Evolutionary conservation across 2,329 filamentous ascomycete genomes (phyloP), one percentile per base, ranked within the genome.

Genomic region (Bipolaris sorokiniana): DNA sequence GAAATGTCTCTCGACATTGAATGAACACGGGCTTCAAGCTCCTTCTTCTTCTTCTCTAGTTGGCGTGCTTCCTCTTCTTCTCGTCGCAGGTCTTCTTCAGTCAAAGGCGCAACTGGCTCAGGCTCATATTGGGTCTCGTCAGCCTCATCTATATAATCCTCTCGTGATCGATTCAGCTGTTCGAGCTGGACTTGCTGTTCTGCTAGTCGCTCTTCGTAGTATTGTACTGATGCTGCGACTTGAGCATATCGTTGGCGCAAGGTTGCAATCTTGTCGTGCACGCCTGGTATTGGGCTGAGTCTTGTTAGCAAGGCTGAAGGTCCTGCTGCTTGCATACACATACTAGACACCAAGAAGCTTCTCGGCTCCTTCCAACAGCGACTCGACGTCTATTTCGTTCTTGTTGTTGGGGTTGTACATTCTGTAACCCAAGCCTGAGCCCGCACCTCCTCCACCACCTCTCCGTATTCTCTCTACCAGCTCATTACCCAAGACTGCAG

Each of bases 261-360:
- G 38, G 83, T 82, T 0, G 86, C 81, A 64, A 98, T 96, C 60
- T 88, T 85, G 69, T 96, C 91, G 15, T 84, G 76, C 4, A 91
- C 91, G 4, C 92, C 93, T 0, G 90, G 85, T 26, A 96, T 84
- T 33, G 91, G 89, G 72, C 84, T 86, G 46, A 15, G 5, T 38
- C 5, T 48, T 46, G 63, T 65, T 58, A 70, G 59, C 7, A 15
- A 3, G 3, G 7, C 2, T 3, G 7, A 5, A 1, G 31, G 9
- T 5, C 13, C 1, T 13, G 2, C 5, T 6, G n/a, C 10, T 11
- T n/a, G 7, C 1, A 4, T 20, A 50, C 18, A 78, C 83, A 59
- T 76, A 87, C 84, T 97, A 98, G 26, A 97, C 93, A 42, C 85
- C 85, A 66, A 92, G 93, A 28, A 98, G 84, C 81, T 92, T 97